Evolutionary conservation across 2,329 filamentous ascomycete genomes (phyloP).

Genomic region (Aspergillus pseudonomiae): DNA sequence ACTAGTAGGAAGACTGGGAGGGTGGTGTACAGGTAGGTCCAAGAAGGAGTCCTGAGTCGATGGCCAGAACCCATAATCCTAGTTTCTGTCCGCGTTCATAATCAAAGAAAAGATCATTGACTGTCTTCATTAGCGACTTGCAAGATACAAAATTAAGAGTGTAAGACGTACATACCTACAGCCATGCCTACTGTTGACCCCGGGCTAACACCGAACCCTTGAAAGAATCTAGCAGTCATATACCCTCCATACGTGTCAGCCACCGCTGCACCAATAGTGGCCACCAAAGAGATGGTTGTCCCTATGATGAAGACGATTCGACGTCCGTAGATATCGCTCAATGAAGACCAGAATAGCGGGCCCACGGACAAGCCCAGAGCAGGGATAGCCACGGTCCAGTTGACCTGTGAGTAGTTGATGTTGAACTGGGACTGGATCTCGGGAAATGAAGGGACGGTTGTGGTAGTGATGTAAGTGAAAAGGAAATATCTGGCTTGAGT

Average conservation of each 20-base stretch:
- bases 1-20: not conserved
- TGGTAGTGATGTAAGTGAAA: constrained; percentile 62
- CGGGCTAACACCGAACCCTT: constrained; percentile 59
- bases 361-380: constrained; percentile 55
- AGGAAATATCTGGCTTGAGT: constrained; percentile 53
- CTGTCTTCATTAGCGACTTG: constrained; percentile 16
- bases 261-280: constrained; percentile 47
- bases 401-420: constrained; percentile 52
- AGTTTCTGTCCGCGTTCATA: constrained; percentile 59
- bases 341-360: constrained; percentile 54
- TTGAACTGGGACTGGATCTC: constrained; percentile 52
- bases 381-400: constrained; percentile 60
- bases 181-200: constrained; percentile 59
- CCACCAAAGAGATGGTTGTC: constrained; percentile 45
- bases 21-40: constrained; percentile 49
- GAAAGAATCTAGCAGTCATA: constrained; percentile 62
- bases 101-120: constrained; percentile 61
- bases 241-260: constrained; percentile 52
- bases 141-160: too few species aligned
- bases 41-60: constrained; percentile 55
- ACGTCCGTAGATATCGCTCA: constrained; percentile 57
- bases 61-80: constrained; percentile 61
- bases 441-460: constrained; percentile 58
- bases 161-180: constrained; percentile 34
- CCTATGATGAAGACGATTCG: constrained; percentile 54